A percentile compares a stretch with the other conserved stretches of the same genome.
phyloP scores from a whole-genome alignment of 1,139 yeast genomes.

The Eremothecium cymbalariae region DNA sequence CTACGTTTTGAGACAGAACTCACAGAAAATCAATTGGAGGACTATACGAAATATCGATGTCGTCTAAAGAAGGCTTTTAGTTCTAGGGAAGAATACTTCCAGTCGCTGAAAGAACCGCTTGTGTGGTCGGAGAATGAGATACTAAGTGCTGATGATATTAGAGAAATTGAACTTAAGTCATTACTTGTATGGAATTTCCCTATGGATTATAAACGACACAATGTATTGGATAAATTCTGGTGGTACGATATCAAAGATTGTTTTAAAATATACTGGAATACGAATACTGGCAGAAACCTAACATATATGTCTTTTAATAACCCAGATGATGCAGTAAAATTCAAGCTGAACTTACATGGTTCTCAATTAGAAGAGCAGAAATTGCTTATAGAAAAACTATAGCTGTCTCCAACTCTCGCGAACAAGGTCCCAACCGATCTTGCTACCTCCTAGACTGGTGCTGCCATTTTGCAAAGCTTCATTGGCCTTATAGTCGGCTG shows the following conservation, averaged over 20 bases:
- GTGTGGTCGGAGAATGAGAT: too few species aligned
- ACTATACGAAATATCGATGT: slow-evolving; percentile 13
- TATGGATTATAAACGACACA: slow-evolving; percentile 11
- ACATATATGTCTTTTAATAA: slow-evolving; percentile 24
- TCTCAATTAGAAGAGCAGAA: slow-evolving; percentile 16
- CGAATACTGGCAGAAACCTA: slow-evolving; percentile 15
- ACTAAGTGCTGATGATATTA: slow-evolving; percentile 8
- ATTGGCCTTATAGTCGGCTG: slow-evolving; percentile 19
- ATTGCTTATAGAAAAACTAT: slow-evolving; percentile 17
- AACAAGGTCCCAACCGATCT: slow-evolving; percentile 47
- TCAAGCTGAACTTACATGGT: slow-evolving; percentile 28
- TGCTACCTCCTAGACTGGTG: slow-evolving; percentile 11
- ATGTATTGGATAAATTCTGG: slow-evolving; percentile 23
- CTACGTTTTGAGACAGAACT: slow-evolving; percentile 14
- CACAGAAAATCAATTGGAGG: slow-evolving; percentile 7
- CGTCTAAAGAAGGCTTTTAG: slow-evolving; percentile 22
- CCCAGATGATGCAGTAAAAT: slow-evolving; percentile 19
- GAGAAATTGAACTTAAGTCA: slow-evolving; percentile 20
- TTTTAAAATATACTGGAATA: slow-evolving; percentile 22
- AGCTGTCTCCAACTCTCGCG: slow-evolving; percentile 66
- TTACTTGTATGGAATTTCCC: slow-evolving; percentile 30
- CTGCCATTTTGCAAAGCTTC: slow-evolving; percentile 15
- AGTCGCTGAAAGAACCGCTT: slow-evolving; percentile 6
- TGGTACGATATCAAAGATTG: slow-evolving; percentile 26
- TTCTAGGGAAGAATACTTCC: slow-evolving; percentile 16